Conservation (phyloP, 1,284 basidiomycete genomes). For the Microstroma glucosiphilum region DNA sequence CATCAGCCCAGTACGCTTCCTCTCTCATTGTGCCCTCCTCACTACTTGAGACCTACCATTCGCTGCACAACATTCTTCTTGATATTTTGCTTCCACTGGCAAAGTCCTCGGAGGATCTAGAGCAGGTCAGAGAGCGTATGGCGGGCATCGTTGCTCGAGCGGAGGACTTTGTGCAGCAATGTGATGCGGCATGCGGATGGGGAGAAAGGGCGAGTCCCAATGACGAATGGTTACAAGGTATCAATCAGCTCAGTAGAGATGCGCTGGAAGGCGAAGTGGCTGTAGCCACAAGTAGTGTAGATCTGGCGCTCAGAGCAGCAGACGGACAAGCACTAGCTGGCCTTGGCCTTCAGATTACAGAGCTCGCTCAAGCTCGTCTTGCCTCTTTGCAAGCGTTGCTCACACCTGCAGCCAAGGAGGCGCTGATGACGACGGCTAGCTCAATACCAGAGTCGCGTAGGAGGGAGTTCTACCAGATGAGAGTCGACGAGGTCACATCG, state of each 20-base stretch:
- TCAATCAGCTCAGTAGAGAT: not conserved
- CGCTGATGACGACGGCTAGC: not conserved
- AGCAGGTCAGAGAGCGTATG: not conserved
- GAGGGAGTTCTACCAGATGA: not conserved
- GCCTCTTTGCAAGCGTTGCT: not conserved
- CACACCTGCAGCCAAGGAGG: not conserved
- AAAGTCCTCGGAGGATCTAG: not conserved
- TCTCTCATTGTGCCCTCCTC: conserved; percentile 5
- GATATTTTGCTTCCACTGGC: not conserved
- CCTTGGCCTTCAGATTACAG: not conserved
- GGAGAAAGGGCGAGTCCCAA: not conserved
- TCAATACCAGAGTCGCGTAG: not conserved
- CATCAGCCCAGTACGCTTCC: not conserved
- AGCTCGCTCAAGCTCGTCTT: not conserved
- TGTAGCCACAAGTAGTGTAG: not conserved
- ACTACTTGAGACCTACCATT: not conserved
- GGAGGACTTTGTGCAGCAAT: not conserved
- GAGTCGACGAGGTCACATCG: not conserved
- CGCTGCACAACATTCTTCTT: not conserved
- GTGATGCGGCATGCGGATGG: not conserved
- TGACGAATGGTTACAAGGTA: not conserved
- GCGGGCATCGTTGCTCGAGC: not conserved
- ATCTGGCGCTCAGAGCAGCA: not conserved
- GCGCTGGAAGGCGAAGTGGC: not conserved
- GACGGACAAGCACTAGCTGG: not conserved